Percentiles rank a stretch among this genome's conserved stretches.
Evolutionary conservation across 1,284 basidiomycete genomes (phyloP).

Genomic region (Agroathelia rolfsii): DNA sequence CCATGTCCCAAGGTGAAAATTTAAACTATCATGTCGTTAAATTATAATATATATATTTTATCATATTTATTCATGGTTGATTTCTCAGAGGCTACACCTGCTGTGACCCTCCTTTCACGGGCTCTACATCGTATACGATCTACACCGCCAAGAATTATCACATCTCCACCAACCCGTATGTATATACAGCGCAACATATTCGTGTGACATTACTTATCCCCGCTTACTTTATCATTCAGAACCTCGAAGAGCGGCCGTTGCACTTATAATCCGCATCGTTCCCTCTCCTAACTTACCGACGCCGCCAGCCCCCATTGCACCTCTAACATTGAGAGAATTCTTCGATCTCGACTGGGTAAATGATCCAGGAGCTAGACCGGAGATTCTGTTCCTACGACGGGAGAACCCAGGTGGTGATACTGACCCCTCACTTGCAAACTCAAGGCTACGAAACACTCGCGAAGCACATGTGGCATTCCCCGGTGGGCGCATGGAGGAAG

Average conservation of each 20-base stretch:
- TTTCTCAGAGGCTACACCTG: no score
- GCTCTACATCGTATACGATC: conserved; percentile 70
- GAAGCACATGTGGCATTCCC: conserved; percentile 93
- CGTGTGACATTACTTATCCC: no score
- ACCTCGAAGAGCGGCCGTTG: conserved; percentile 74
- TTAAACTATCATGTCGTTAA: no score
- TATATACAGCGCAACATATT: conserved; percentile 8
- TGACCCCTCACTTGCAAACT: conserved; percentile 18
- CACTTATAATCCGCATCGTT: conserved; percentile 67
- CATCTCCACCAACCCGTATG: conserved; percentile 80
- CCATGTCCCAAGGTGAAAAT: no score
- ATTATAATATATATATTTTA: no score
- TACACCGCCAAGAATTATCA: conserved; percentile 79
- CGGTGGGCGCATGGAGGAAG: conserved; percentile 86
- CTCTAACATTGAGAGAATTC: conserved; percentile 58
- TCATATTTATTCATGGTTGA: no score
- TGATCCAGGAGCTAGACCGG: conserved; percentile 67
- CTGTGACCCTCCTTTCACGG: conserved; percentile 50
- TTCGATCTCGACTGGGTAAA: conserved; percentile 83
- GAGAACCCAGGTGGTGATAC: conserved; percentile 40
- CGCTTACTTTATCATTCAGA: conserved; percentile 28
- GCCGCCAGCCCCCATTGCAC: conserved; percentile 21
- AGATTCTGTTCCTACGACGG: conserved; percentile 81
- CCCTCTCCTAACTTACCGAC: conserved; percentile 43
- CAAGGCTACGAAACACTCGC: conserved; percentile 16